Base-by-base conservation (phyloP, 169 alveolate genomes). In the Plasmodium ovale region DNA sequence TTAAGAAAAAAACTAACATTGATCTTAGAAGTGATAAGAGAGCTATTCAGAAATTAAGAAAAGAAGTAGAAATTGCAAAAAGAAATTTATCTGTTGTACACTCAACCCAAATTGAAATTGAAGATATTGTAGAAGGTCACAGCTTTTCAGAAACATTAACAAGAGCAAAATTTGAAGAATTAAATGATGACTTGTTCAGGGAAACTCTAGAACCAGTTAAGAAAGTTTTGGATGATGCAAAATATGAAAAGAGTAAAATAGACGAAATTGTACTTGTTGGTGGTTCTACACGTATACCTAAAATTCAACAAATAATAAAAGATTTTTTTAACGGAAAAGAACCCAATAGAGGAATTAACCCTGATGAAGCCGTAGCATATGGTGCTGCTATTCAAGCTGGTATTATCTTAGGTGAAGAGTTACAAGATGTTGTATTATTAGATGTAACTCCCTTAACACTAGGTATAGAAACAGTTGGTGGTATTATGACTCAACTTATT, bases 351-450 rank as follows among this genome's bases (percentile, higher is more conserved):
- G 98, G 98, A 37, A 96, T 97, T 42, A 96, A 97, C 92, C 98
- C 99, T 4, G 99, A 97, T 72, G 99, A 97, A 94, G 99, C 99
- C 12, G 99, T 98, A 27, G 99, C 99, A 4, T 98, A 96, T 92
- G 99, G 99, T 72, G 99, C 99, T 21, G 98, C 99, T 0, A 97
- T 97, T 72, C 98, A 97, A 92, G 99, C 98, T 0, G 99, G 99
- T 74, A 97, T 96, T 53, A 89, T 96, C 35, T 95, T 96, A 56
- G 99, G 98, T n/a, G 98, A 97, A 64, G 98, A 98, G 56, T 95
- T 97, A 62, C 96, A 96, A 72, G 99, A 97, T 77, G 93, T 97
- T 58, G 93, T 98, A 33, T 87, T 98, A 62, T 94, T 98, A 95
- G 99, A 98, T 94, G 99, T 98, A 58, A 97, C 99, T 67, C 99